Evolutionary conservation across 768 basidiomycete genomes (phyloP), one percentile per base, ranked within the genome.

Genomic region (Suillus alpinus): DNA sequence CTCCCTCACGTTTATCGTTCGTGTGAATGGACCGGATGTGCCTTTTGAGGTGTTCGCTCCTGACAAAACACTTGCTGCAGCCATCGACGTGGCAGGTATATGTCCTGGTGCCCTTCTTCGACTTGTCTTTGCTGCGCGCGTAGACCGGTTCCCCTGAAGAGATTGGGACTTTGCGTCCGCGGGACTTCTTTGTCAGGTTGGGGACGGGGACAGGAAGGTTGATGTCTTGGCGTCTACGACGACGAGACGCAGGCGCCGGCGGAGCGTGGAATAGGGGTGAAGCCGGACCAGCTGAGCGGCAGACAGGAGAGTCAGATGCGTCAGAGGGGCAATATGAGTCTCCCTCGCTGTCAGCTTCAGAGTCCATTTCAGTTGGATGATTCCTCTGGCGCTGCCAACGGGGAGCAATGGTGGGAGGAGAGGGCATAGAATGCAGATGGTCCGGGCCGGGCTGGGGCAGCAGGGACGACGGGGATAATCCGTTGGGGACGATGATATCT

Each of bases 21-120:
- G 92, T 92, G 72, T 94, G 92, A 53, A 94, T 87, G 58, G 86
- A 87, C 61, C 87, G 73, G 20, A 93, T 81, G 75, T 94, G 92
- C 31, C 92, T 77, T 75, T 92, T 92, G 60, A 95, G 76, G 72
- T 94, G 92, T 66, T 93, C 91, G 1, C 86, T 83, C 2, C 92
- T 79, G 40, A 84, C 84, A 67, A 95, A 95, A 59, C 86, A 86
- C 76, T 92, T 92, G 18, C 85, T 85, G 66, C 92, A 94, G 1
- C 83, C 89, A 0, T 82, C 76, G 0, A 89, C 89, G 20, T 79
- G 77, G 71, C 92, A 94, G 62, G 83, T 78, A 71, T 86, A 88
- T 32, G 81, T 78, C 52, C 89, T 76, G 14, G 66, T 57, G 40
- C 72, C 74, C 16, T 65, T 75, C 61, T 73, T 73, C 0, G 72